These are phyloP conservation scores for Cicer arietinum DNA, from an alignment of 306 rosid genomes.

Conservation along the genomic window DNA sequence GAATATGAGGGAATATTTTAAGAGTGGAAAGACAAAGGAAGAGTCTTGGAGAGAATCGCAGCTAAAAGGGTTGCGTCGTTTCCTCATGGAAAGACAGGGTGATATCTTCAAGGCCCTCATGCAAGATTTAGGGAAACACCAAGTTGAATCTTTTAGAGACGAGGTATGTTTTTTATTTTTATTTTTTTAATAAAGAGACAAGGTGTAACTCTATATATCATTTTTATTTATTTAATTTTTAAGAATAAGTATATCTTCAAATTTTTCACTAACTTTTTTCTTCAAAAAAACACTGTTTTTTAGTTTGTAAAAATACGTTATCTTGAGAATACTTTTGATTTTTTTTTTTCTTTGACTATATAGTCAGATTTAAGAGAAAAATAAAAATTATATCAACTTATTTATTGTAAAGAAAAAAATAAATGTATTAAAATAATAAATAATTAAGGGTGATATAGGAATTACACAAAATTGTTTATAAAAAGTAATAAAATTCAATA, in stretches of 20 bases:
- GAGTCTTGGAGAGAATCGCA: conserved; percentile 72
- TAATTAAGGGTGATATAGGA: too few relatives aligned
- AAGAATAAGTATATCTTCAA: background rate
- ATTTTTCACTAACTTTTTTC: background rate
- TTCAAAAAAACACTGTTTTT: too few relatives aligned
- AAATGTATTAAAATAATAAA: too few relatives aligned
- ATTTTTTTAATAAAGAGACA: too few relatives aligned
- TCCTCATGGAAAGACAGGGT: conserved; percentile 54
- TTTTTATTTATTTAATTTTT: too few relatives aligned
- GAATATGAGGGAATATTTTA: conserved; percentile 55
- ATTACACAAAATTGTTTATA: too few relatives aligned
- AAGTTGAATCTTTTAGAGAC: conserved; percentile 76
- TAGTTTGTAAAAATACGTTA: background rate
- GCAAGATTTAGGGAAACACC: conserved; percentile 77
- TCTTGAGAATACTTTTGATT: background rate
- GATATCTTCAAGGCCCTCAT: conserved; percentile 60
- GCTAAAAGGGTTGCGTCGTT: conserved; percentile 57
- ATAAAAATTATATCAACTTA: too few relatives aligned
- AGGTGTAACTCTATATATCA: too few relatives aligned
- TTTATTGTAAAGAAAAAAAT: too few relatives aligned
- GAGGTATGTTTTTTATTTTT: conserved; percentile 52
- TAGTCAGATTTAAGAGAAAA: too few relatives aligned
- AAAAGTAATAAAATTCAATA: too few relatives aligned
- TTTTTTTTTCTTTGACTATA: too few relatives aligned
- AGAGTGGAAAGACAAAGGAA: conserved; percentile 61